A percentile compares a stretch with the other conserved stretches of the same genome.
These are phyloP conservation scores for Verbascum thapsus DNA, from an alignment of 257 asterid genomes.

Conservation along the genomic window DNA sequence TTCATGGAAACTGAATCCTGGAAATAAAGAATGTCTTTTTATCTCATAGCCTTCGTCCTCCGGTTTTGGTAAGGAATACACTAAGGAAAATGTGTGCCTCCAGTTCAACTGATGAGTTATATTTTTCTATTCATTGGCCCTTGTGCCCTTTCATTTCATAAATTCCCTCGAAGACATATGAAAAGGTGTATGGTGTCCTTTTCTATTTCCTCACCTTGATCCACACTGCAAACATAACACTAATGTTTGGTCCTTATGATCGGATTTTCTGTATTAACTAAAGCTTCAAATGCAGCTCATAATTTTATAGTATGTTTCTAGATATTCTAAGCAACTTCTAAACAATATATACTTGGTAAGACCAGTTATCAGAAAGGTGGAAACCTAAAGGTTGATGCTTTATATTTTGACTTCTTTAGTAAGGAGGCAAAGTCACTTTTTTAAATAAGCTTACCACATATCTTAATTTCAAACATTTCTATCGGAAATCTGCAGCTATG, in stretches of 20 bases:
- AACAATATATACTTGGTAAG: constrained; percentile 6
- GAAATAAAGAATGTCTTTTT: constrained; percentile 3
- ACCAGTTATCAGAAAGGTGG: constrained; percentile 13
- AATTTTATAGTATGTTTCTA: constrained; percentile 3
- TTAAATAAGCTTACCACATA: constrained; percentile 17
- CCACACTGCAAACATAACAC: no score
- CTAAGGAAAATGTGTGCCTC: no score
- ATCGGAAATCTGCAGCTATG: constrained; percentile 66
- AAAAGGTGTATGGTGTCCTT: no score
- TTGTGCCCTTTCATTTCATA: no score
- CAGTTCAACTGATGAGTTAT: no score
- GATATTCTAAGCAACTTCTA: constrained; percentile 3
- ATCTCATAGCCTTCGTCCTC: not conserved
- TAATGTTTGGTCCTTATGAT: constrained; percentile 4
- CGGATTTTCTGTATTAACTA: constrained; percentile 15
- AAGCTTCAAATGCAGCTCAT: constrained; percentile 21
- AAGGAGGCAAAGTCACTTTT: constrained; percentile 11
- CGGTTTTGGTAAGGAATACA: no score
- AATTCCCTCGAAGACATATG: no score
- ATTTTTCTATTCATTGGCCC: no score
- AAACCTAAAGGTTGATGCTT: constrained; percentile 18
- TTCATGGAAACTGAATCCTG: constrained; percentile 25
- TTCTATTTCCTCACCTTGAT: no score
- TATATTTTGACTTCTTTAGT: constrained; percentile 26
- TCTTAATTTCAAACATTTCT: constrained; percentile 29